Evolutionary conservation across 1,284 basidiomycete species (phyloP).

Genomic region (Macrocybe sp.): DNA sequence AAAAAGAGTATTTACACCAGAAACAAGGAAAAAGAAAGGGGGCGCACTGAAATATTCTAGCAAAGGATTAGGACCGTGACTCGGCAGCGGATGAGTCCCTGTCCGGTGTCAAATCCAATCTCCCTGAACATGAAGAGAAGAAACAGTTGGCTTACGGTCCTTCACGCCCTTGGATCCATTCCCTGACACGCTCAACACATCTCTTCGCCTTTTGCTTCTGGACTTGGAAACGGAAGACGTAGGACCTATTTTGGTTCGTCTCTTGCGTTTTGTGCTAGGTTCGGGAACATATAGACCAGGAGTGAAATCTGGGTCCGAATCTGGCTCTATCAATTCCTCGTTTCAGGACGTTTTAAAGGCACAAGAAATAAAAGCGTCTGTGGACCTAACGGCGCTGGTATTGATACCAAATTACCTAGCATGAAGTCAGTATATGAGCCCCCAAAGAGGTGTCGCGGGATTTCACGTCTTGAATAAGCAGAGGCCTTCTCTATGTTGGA

Average conservation of each 20-base stretch:
- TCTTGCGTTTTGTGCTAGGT: slow-evolving; percentile 25
- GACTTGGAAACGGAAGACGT: slow-evolving; percentile 7
- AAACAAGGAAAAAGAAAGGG: not conserved
- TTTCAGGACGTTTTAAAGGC: not conserved
- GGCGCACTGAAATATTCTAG: slow-evolving; percentile 33
- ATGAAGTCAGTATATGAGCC: not conserved
- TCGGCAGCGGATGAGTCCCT: slow-evolving; percentile 7
- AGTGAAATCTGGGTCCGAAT: slow-evolving; percentile 53
- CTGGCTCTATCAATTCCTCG: slow-evolving; percentile 34
- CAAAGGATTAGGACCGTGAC: slow-evolving; percentile 25
- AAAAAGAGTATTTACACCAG: not conserved
- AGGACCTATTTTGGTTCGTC: slow-evolving; percentile 7
- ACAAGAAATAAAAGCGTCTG: not conserved
- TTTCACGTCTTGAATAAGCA: slow-evolving; percentile 21
- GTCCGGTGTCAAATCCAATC: not conserved
- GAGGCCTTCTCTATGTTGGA: slow-evolving; percentile 14
- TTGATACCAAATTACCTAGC: slow-evolving; percentile 21
- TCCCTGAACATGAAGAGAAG: no score
- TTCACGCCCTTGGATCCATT: not conserved
- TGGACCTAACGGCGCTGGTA: slow-evolving; percentile 26
- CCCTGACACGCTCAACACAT: slow-evolving; percentile 1
- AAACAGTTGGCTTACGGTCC: not conserved
- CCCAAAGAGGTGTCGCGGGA: not conserved
- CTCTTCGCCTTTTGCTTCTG: slow-evolving; percentile 7
- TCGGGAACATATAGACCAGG: slow-evolving; percentile 37